A percentile compares a stretch with the other conserved stretches of the same genome.
phyloP scores from a whole-genome alignment of 768 basidiomycete species.

The Calocybe indica region DNA sequence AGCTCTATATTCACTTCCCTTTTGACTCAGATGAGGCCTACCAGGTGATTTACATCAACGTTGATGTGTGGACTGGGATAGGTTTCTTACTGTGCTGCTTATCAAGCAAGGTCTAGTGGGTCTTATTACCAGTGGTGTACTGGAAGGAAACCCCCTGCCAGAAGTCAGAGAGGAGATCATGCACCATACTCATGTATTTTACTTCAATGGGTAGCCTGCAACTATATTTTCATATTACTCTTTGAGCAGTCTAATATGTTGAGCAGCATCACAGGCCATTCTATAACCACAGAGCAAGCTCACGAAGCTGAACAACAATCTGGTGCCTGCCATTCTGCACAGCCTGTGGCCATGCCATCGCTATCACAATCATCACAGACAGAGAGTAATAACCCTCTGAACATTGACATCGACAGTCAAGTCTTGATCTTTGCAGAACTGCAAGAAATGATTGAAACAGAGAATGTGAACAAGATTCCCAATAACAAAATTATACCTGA shows the following conservation, averaged over 20 bases:
- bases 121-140: conserved; percentile 39
- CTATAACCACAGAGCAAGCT: conserved; percentile 36
- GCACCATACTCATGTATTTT: conserved; percentile 56
- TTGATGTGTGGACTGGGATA: conserved; percentile 7
- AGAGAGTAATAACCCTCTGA: not conserved
- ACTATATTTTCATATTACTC: not conserved
- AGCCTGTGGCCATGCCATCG: not conserved
- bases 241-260: conserved; percentile 1
- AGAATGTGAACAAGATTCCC: conserved; percentile 67
- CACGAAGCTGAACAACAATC: conserved; percentile 27
- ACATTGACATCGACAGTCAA: conserved; percentile 15
- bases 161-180: conserved; percentile 43
- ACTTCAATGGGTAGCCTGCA: conserved; percentile 56
- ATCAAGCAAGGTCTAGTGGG: conserved; percentile 62
- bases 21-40: conserved; percentile 55
- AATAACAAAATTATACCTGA: conserved; percentile 72
- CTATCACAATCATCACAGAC: not conserved
- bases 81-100: conserved; percentile 1
- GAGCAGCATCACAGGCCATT: conserved; percentile 34
- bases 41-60: no score
- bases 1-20: conserved; percentile 35
- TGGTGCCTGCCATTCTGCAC: not conserved
- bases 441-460: conserved; percentile 64
- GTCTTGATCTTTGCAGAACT: conserved; percentile 62
- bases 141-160: conserved; percentile 25